Percentiles rank a stretch among this genome's conserved stretches.
Conservation (phyloP, 192 early-diverging fungal genomes). For the Gigaspora rosea region DNA sequence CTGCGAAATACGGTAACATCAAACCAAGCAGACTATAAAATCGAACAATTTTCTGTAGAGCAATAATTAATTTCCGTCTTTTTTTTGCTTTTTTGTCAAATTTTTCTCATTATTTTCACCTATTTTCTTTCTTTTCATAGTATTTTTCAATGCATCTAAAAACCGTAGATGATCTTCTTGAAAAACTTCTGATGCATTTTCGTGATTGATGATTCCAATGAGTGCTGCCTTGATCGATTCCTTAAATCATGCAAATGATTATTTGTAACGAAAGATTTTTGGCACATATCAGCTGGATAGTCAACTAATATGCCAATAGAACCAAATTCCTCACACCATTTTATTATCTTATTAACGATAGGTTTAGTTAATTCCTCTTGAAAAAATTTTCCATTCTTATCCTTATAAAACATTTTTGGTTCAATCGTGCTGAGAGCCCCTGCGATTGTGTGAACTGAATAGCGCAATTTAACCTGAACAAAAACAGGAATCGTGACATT, state of each 20-base stretch:
- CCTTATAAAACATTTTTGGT: constrained; percentile 9
- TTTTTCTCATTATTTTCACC: not conserved
- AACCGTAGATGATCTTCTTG: not conserved
- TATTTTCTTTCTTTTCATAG: not conserved
- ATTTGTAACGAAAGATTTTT: constrained; percentile 13
- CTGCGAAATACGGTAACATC: too few species aligned
- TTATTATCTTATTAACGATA: not conserved
- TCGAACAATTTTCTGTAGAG: too few species aligned
- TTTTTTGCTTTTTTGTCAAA: not conserved
- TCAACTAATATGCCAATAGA: constrained; percentile 3
- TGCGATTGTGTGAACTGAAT: not conserved
- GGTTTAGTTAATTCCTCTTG: not conserved
- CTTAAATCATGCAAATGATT: not conserved
- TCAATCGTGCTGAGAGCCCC: constrained; percentile 6
- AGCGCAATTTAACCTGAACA: constrained; percentile 13
- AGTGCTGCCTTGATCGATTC: not conserved
- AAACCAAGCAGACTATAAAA: too few species aligned
- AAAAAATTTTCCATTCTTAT: not conserved
- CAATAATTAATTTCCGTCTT: too few species aligned
- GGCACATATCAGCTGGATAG: constrained; percentile 12
- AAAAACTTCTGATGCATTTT: constrained; percentile 7
- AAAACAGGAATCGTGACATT: constrained; percentile 1
- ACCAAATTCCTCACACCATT: not conserved
- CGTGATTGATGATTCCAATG: constrained; percentile 7
- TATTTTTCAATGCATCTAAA: not conserved